phyloP scores from a whole-genome alignment of 352 stramenopile species.

The Phytophthora chlamydospora region DNA sequence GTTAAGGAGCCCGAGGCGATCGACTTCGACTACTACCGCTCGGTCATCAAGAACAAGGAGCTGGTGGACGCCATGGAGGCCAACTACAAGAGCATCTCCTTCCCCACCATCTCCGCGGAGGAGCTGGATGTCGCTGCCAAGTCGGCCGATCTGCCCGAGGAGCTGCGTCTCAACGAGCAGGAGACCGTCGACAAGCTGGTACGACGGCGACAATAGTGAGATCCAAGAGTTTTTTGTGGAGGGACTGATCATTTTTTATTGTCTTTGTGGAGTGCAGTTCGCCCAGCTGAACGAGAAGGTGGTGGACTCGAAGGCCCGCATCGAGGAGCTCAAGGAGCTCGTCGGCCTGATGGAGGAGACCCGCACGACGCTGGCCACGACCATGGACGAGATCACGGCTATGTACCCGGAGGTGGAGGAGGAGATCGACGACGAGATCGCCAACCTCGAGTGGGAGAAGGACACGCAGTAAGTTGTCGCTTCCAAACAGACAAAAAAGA shows the following conservation, averaged over 20 bases:
- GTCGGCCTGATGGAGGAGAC: constrained; percentile 86
- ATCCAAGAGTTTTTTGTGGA: constrained; percentile 1
- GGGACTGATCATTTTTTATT: constrained; percentile 13
- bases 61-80: constrained; percentile 84
- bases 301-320: constrained; percentile 84
- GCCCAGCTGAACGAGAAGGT: constrained; percentile 82
- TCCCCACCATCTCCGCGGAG: constrained; percentile 77
- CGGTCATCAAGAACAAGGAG: constrained; percentile 89
- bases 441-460: constrained; percentile 91
- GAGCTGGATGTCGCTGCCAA: constrained; percentile 64
- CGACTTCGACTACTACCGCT: constrained; percentile 89
- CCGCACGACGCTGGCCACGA: constrained; percentile 83
- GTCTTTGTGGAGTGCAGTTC: constrained; percentile 42
- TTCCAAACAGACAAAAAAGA: constrained; percentile 3
- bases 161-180: constrained; percentile 80
- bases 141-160: constrained; percentile 53
- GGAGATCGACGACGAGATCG: constrained; percentile 90
- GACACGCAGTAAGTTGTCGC: constrained; percentile 72
- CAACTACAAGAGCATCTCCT: constrained; percentile 89
- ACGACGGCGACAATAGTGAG: constrained; percentile 9
- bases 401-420: constrained; percentile 88
- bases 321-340: constrained; percentile 86
- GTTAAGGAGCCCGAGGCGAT: constrained; percentile 83
- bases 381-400: constrained; percentile 84
- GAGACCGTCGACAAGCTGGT: constrained; percentile 78